Evolutionary conservation across 2,329 filamentous ascomycete genomes (phyloP).

Genomic region (Aspergillus hortae): DNA sequence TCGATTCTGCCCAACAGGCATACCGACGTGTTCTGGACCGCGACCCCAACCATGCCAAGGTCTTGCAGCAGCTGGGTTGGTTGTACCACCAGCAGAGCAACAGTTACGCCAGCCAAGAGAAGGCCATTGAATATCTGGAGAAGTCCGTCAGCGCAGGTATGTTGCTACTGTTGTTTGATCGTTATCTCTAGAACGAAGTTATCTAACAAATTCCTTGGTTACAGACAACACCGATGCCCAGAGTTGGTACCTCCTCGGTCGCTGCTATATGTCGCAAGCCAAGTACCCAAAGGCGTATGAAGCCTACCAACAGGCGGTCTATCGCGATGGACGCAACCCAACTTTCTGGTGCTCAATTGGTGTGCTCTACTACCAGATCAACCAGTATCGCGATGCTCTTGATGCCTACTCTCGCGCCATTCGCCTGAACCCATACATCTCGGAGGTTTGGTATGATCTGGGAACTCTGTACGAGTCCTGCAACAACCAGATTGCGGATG

Average conservation of each 20-base stretch:
- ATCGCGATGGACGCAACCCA: slow-evolving; percentile 93
- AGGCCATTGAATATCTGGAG: slow-evolving; percentile 94
- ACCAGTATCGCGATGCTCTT: slow-evolving; percentile 95
- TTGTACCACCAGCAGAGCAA: slow-evolving; percentile 94
- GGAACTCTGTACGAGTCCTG: slow-evolving; percentile 98
- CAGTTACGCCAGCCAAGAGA: slow-evolving; percentile 86
- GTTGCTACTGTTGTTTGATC: slow-evolving; percentile 29
- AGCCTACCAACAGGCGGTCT: slow-evolving; percentile 97
- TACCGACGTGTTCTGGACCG: slow-evolving; percentile 91
- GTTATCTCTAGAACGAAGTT: not conserved
- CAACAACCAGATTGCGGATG: slow-evolving; percentile 97
- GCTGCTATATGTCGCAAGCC: slow-evolving; percentile 99
- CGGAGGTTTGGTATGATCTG: slow-evolving; percentile 98
- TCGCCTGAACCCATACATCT: slow-evolving; percentile 94
- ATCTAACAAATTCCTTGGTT: slow-evolving; percentile 5
- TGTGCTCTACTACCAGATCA: slow-evolving; percentile 98
- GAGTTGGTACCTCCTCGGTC: slow-evolving; percentile 96
- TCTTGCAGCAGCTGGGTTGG: slow-evolving; percentile 96
- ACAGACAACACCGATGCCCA: slow-evolving; percentile 90
- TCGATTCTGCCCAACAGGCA: slow-evolving; percentile 85
- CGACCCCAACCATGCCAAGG: slow-evolving; percentile 95
- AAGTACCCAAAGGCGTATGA: slow-evolving; percentile 99
- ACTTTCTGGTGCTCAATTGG: slow-evolving; percentile 99
- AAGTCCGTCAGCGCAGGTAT: slow-evolving; percentile 90
- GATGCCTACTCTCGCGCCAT: slow-evolving; percentile 98